Evolutionary conservation across 176 grass and related monocot species (phyloP).

Genomic region (Chrysopogon serrulatus): DNA sequence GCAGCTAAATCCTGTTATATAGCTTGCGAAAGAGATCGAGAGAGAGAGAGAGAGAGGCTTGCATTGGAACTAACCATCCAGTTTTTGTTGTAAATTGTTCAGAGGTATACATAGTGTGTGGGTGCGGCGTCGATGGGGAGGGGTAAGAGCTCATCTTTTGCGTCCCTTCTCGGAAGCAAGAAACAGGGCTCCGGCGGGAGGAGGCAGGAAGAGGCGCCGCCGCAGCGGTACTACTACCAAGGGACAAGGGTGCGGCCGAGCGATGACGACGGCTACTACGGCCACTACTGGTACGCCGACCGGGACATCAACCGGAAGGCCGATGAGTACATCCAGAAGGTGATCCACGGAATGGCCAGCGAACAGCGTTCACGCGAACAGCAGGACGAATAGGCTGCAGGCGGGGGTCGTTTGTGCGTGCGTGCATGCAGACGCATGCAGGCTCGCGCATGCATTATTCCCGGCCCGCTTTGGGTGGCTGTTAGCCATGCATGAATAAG

Average conservation of each 20-base stretch:
- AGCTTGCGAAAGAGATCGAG: no score
- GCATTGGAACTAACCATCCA: not conserved
- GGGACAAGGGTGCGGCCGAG: constrained; percentile 36
- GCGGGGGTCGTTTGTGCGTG: no score
- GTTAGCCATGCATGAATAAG: not conserved
- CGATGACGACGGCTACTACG: constrained; percentile 38
- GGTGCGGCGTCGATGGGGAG: not conserved
- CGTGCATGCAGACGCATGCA: no score
- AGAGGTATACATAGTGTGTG: not conserved
- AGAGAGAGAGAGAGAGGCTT: not conserved
- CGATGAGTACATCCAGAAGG: constrained; percentile 37
- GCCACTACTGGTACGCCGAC: constrained; percentile 34
- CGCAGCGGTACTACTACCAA: constrained; percentile 3
- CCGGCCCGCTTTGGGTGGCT: no score
- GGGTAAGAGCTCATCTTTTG: constrained; percentile 26
- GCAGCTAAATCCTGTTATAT: not conserved
- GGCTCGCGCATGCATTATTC: no score
- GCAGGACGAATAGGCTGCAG: constrained; percentile 30
- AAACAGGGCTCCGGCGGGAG: not conserved
- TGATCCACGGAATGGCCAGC: constrained; percentile 24
- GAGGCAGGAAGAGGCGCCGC: not conserved
- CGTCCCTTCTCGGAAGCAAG: constrained; percentile 24
- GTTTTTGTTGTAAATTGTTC: not conserved
- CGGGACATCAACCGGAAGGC: constrained; percentile 35
- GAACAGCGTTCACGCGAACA: no score